Evolutionary conservation across 441 rosid genomes (phyloP).

Genomic region (Corymbia citriodora): DNA sequence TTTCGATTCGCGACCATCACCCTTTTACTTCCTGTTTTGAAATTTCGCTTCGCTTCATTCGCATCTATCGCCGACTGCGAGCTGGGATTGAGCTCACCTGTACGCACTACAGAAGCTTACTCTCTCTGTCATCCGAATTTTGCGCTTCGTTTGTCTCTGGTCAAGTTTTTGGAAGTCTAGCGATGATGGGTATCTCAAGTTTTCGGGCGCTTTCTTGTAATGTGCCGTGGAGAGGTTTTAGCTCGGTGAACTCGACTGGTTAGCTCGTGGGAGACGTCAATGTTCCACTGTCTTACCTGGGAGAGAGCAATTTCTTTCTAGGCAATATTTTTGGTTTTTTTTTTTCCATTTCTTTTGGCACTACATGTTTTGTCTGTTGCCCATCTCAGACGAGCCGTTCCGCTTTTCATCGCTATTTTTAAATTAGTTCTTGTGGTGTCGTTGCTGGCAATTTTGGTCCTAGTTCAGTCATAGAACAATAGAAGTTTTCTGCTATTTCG

Average conservation of each 20-base stretch:
- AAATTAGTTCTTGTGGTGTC: background rate
- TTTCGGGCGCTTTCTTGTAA: background rate
- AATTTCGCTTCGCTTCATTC: background rate
- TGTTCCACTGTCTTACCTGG: background rate
- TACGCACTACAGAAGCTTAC: background rate
- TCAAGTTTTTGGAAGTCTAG: background rate
- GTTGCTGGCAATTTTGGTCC: background rate
- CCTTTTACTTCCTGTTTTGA: background rate
- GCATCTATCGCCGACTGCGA: background rate
- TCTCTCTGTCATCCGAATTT: background rate
- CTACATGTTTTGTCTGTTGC: background rate
- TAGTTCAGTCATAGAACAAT: background rate
- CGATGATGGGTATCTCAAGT: background rate
- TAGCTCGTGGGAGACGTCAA: background rate
- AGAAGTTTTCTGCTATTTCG: background rate
- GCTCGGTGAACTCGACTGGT: background rate
- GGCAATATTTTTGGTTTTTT: background rate
- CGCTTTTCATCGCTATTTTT: background rate
- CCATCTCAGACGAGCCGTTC: background rate
- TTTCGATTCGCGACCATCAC: background rate
- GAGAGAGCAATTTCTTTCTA: background rate
- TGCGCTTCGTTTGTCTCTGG: background rate
- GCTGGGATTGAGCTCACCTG: background rate
- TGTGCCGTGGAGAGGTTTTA: background rate
- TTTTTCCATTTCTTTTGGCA: background rate